Base-by-base conservation (phyloP, 176 grass and related monocot species). In the Rhynchospora tenuis region DNA sequence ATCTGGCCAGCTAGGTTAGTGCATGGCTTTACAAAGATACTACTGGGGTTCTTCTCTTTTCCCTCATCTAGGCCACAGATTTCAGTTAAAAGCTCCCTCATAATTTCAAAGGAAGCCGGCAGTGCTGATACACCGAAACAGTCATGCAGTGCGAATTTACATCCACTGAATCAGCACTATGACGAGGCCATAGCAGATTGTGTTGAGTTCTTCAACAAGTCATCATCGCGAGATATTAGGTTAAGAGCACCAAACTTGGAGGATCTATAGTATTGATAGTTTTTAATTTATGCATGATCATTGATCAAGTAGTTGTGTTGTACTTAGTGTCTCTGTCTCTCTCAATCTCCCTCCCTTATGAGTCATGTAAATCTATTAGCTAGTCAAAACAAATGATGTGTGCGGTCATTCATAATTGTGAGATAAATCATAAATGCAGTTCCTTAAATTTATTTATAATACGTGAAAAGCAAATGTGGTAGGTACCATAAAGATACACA, bases 151-250 rank as follows among this genome's bases (percentile, higher is more conserved):
- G 80, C 89, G 2, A 89, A 97, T 74, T 88, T 97, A 78, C 82
- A 90, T 66, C 91, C 90, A 8, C 68, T 91, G 56, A 90, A 92
- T 73, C 58, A 87, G 16, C 94, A 97, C 84, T 94, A 97, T 59
- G 88, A 97, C 56, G 92, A 97, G 90, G 94, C 94, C 38, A 97
- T 97, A 80, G 75, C 94, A 16, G 94, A 97, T 80, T 97, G 90
- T 79, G 88, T 97, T 45, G 90, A 97, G 85, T 97, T 97, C 92
- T 88, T 97, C 79, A 90, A 92, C 85, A 89, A 66, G 75, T 97
- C 92, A 1, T 86, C 86, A 1, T 87, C 83, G 9, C 23, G 38
- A 45, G 86, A 68, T 66, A 55, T 82, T 13, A 87, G 66, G 61
- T 19, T 78, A 57, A 87, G 56, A 42, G 44, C 59, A 46, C 47